phyloP scores from a whole-genome alignment of 495 filamentous ascomycete genomes.

The Podospora sp. region DNA sequence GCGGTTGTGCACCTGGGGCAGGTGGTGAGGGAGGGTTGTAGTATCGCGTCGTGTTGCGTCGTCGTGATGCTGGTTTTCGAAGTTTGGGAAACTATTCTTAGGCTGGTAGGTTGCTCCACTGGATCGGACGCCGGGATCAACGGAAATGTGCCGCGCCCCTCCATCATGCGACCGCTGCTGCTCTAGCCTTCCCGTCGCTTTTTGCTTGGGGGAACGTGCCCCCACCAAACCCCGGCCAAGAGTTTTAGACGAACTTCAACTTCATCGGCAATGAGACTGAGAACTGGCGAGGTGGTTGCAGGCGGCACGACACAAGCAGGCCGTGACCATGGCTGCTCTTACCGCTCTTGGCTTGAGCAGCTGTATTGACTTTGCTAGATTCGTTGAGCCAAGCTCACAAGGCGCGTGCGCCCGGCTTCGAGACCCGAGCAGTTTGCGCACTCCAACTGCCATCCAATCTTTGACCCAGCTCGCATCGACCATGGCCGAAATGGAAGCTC shows the following conservation, averaged over 20 bases:
- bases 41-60: constrained; percentile 3
- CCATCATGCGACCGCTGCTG: neutral
- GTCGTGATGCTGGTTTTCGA: neutral
- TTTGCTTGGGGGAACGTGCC: neutral
- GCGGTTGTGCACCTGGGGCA: neutral
- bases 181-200: neutral
- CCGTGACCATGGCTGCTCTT: too few relatives aligned
- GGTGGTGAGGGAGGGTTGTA: neutral
- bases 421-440: neutral
- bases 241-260: neutral
- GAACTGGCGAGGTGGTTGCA: neutral
- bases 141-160: neutral
- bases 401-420: too few relatives aligned
- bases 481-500: neutral
- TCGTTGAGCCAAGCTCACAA: too few relatives aligned
- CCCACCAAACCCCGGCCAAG: neutral
- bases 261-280: neutral
- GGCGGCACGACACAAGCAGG: neutral
- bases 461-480: neutral
- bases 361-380: too few relatives aligned
- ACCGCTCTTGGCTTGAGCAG: too few relatives aligned
- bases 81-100: constrained; percentile 4
- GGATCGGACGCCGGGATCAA: neutral
- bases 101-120: neutral
- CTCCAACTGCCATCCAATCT: neutral